Evolutionary conservation across 2,329 filamentous ascomycete species (phyloP).

Genomic region (Teratosphaeria zuluensis): DNA sequence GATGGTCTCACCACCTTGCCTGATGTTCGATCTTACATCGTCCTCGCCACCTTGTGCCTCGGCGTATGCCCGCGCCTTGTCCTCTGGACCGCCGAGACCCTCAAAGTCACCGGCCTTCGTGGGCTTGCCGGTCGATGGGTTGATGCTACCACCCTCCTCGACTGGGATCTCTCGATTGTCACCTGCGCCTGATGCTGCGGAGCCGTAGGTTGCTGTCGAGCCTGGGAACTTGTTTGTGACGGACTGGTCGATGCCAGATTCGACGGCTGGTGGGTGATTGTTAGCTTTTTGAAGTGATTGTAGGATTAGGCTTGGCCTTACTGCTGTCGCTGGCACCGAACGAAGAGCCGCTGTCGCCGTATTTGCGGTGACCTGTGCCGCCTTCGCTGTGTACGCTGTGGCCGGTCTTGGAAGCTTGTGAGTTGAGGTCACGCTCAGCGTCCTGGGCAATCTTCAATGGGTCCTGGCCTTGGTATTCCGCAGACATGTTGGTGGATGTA

Average conservation of each 20-base stretch:
- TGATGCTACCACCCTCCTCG: slow-evolving; percentile 36
- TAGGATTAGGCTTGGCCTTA: background rate
- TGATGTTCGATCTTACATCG: slow-evolving; percentile 31
- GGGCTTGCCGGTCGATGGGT: slow-evolving; percentile 29
- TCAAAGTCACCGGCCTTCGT: slow-evolving; percentile 42
- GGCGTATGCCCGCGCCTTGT: slow-evolving; percentile 30
- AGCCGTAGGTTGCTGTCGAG: slow-evolving; percentile 33
- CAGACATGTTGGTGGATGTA: slow-evolving; percentile 29
- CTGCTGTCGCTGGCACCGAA: slow-evolving; percentile 25
- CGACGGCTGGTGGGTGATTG: slow-evolving; percentile 25
- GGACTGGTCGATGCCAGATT: slow-evolving; percentile 40
- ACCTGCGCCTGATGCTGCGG: slow-evolving; percentile 33
- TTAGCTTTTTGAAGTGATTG: background rate
- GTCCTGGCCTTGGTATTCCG: slow-evolving; percentile 32
- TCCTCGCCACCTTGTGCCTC: slow-evolving; percentile 32
- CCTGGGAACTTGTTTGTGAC: slow-evolving; percentile 36
- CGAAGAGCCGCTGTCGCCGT: background rate
- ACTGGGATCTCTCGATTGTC: slow-evolving; percentile 40
- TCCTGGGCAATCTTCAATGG: slow-evolving; percentile 36
- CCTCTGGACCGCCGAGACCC: slow-evolving; percentile 39
- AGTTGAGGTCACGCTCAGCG: slow-evolving; percentile 41
- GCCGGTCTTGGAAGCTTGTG: slow-evolving; percentile 30
- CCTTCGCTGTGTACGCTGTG: slow-evolving; percentile 14
- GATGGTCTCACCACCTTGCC: slow-evolving; percentile 23
- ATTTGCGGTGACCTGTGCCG: slow-evolving; percentile 1